Evolutionary conservation across 1,284 basidiomycete species (phyloP), one percentile per base, ranked within the genome.

Genomic region (Sanghuangporus sanghuang): DNA sequence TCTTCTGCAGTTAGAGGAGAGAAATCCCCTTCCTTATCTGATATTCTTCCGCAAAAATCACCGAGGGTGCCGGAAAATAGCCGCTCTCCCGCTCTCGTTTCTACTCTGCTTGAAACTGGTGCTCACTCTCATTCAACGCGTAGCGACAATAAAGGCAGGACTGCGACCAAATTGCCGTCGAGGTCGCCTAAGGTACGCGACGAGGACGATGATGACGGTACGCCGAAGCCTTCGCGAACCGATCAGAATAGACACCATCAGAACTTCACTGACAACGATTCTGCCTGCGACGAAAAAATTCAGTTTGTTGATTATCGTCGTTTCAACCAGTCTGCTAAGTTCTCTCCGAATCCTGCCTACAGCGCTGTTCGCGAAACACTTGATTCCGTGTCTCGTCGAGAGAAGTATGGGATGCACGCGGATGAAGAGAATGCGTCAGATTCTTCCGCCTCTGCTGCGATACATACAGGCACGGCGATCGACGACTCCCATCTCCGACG

Each of bases 401-500:
- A 59, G 57, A 12, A 12, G 35, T 21, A n/a, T 32, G 27, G 11
- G 12, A 50, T 16, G 14, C 18, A 36, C 14, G 23, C 44, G 35
- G 14, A n/a, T 38, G 36, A 40, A 7, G 32, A 57, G 21, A 35
- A 6, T 18, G 18, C 44, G 2, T 61, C 58, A 16, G 60, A 61
- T 14, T 7, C 14, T 18, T 63, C 57, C 8, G 57, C 36, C 39
- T n/a, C 39, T 18, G 59, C 39, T 32, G 11, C n/a, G n/a, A 52
- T 48, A 21, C 48, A 11, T 21, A 5, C 7, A 12, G 59, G 21
- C 27, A 36, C 40, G 23, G 39, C 53, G 9, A 55, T 57, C 12
- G 64, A 59, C 7, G 64, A 63, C 36, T 62, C 64, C 38, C 60
- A 50, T 39, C 27, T 49, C 21, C 60, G 64, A 16, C 56, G 64